Base-by-base conservation (phyloP, 2,329 filamentous ascomycete genomes). In the Drechmeria coniospora region DNA sequence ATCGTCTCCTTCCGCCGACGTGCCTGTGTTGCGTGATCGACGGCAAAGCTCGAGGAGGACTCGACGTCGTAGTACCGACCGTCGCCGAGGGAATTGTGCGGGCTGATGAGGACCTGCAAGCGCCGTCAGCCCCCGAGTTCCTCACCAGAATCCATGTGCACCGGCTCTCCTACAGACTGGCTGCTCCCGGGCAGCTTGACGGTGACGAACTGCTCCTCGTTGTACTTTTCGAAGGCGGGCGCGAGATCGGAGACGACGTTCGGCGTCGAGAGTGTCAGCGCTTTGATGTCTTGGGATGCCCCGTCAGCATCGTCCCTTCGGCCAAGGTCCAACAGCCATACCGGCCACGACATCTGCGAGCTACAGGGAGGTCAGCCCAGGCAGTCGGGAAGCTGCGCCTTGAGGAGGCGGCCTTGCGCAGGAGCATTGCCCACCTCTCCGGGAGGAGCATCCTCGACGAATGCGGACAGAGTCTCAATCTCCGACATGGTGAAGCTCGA, bases 221-320 rank as follows among this genome's bases (percentile, higher is more conserved):
- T 94, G 68, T 98, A 95, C 56, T 79, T 83, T 56, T 86, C 66
- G 51, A 93, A 92, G 0, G 90, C 84, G 1, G 84, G 80, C 6
- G 66, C 69, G 29, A 94, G 76, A 37, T 79, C 74, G 34, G 72
- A 59, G 30, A 86, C 59, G 35, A 90, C 61, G 30, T 66, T 60
- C 21, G 74, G 69, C 23, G 74, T 72, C 41, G 79, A 72, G 36
- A 71, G 61, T 12, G 84, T 83, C 23, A 98, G 66, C 27, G 74
- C 66, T 56, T 93, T 92, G 63, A 98, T 92, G 51, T 93, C 90
- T 92, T 53, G 21, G 31, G 16, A 4, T 2, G 7, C 21, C 6
- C 14, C 5, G n/a, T 37, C 17, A 36, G 23, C 13, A 23, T 17
- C 6, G 8, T 18, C 11, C 14, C 9, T 25, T 8, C 11, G 3